Evolutionary conservation across 2,329 filamentous ascomycete genomes (phyloP), one percentile per base, ranked within the genome.

Genomic region (Colletotrichum paranaense): DNA sequence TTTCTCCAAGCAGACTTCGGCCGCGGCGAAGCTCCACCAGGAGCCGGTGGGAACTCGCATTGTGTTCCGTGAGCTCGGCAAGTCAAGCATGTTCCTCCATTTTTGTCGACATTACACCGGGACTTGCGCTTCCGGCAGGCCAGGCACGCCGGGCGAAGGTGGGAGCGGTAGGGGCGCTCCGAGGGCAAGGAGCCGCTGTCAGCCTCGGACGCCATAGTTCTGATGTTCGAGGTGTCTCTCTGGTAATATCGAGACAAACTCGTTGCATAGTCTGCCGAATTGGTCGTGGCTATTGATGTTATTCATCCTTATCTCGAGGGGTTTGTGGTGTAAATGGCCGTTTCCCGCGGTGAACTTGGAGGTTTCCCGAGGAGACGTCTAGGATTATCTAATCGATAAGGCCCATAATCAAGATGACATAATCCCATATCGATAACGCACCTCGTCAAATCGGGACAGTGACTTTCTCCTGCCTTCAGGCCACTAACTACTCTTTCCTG

Each of bases 121-220:
- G 89, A 90, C 78, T 92, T 92, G 73, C 90, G 86, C 73, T 87
- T 87, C 67, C 90, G 86, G 77, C 90, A 92, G 12, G 89, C 82
- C 62, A 89, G 81, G 80, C 90, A 92, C 4, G 90, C 90, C 58
- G 90, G 89, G 46, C 88, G 86, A 74, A 90, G 87, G 80, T 92
- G 90, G 7, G 90, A 92, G 72, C 90, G 84, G 78, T 92, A 92
- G 2, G 90, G 90, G 49, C 90, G 85, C 75, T 75, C 73, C 53
- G 71, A 74, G 67, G 71, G 26, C 60, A 73, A 60, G 14, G 62
- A 5, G 11, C 16, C 26, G 5, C 38, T 28, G 24, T 22, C 71
- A 16, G 60, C 53, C 60, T 65, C 71, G 56, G 56, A 22, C 32
- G 67, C 35, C 71, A 71, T 73, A 9, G 4, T n/a, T 8, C 11